Percentiles rank a stretch among this genome's conserved stretches.
Conservation (phyloP, 2,329 filamentous ascomycete species). For the Nakataea oryzae region DNA sequence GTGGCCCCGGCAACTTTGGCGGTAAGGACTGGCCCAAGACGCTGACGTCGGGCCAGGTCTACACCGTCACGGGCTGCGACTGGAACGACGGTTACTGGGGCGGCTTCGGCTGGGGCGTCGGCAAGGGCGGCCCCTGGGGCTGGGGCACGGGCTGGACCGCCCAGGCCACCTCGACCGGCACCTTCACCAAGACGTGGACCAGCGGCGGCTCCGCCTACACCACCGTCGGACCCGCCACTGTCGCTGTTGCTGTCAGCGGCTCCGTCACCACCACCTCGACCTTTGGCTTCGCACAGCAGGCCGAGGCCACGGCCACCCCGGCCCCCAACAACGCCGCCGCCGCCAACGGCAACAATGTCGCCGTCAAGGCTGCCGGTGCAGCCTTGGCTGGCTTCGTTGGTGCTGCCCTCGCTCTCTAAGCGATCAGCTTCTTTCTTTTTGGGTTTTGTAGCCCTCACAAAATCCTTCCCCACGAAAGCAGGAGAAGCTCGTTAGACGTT, state of each 20-base stretch:
- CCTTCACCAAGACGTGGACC: conserved; percentile 20
- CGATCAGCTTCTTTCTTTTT: neutral
- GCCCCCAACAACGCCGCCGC: conserved; percentile 4
- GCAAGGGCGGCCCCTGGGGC: conserved; percentile 21
- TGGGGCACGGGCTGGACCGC: conserved; percentile 16
- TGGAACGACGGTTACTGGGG: conserved; percentile 25
- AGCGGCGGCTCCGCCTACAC: conserved; percentile 11
- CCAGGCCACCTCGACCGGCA: conserved; percentile 20
- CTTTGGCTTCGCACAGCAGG: conserved; percentile 8
- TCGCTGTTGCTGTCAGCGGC: conserved; percentile 20
- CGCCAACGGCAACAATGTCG: conserved; percentile 2
- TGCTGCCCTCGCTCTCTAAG: conserved; percentile 9
- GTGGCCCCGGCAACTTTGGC: conserved; percentile 6
- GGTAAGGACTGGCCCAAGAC: conserved; percentile 9
- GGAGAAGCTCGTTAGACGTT: no score
- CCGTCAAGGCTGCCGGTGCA: conserved; percentile 14
- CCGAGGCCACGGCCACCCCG: conserved; percentile 4
- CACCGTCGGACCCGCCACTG: conserved; percentile 14
- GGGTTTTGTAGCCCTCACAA: no score
- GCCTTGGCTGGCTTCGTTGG: conserved; percentile 18
- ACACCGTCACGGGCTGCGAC: conserved; percentile 30
- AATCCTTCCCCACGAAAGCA: no score
- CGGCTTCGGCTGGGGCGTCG: conserved; percentile 27
- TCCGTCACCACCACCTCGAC: conserved; percentile 18
- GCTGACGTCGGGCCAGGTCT: conserved; percentile 24